Evolutionary conservation across 2,329 filamentous ascomycete species (phyloP), one percentile per base, ranked within the genome.

Genomic region (Sporothrix schenckii): DNA sequence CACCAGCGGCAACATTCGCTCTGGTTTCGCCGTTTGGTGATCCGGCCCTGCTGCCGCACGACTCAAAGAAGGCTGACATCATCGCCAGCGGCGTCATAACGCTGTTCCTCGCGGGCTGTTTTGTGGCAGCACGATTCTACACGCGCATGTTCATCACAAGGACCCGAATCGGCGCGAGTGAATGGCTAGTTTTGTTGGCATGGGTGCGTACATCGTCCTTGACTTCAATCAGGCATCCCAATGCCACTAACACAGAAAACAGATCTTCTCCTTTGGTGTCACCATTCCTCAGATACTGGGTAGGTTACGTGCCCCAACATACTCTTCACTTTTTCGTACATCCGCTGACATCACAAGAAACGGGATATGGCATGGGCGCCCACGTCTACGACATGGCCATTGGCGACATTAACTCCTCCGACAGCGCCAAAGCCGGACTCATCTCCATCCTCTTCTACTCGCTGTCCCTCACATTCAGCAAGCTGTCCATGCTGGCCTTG

Each of bases 71-170:
- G 49, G 66, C 72, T 4, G 74, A 75, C 65, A 75, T 78, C 47
- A 74, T 76, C 27, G 76, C 71, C 4, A 76, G 75, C 69, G 67
- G 76, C 4, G 52, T 76, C 10, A 56, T 78, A 34, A 77, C 76
- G 9, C 74, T 75, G 70, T n/a, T 77, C 13, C 74, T 81, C 21
- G 76, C 78, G 3, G 76, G 76, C 13, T 50, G 75, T 0, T 77
- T 81, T 56, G 78, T 81, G n/a, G 72, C 72, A 3, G 68, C 80
- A n/a, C 80, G 81, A 9, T 77, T 83, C 65, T 82, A 80, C 71
- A 82, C 81, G 10, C 74, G 63, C 60, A 44, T 53, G 10, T 56
- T 69, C 21, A 67, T 71, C 21, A 71, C 69, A 39, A 30, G 53
- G 4, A 66, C 19, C 7, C 27, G 47, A 16, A n/a, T 71, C 2